These are phyloP conservation scores for Phytophthora capsici DNA, from an alignment of 352 stramenopile species.

Conservation along the genomic window DNA sequence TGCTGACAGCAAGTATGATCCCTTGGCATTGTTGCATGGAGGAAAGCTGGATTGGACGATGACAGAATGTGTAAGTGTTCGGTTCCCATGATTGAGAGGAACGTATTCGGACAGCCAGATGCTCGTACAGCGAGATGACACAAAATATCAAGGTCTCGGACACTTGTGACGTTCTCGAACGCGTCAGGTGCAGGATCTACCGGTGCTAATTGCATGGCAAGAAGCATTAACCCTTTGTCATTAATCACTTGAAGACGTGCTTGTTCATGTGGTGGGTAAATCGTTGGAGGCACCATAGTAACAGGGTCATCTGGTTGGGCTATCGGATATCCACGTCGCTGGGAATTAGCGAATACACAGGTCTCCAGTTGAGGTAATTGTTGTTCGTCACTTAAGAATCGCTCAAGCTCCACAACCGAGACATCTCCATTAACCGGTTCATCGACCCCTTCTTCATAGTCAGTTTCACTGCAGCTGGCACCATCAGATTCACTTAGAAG, in stretches of 20 bases:
- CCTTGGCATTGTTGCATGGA: conserved; percentile 22
- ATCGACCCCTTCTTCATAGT: conserved; percentile 20
- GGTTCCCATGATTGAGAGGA: conserved; percentile 33
- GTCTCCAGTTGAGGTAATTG: conserved; percentile 18
- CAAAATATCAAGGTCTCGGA: conserved; percentile 26
- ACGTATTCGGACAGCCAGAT: conserved; percentile 20
- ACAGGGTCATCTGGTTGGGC: conserved; percentile 23
- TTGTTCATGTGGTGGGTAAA: conserved; percentile 45
- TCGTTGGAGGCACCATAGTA: conserved; percentile 18
- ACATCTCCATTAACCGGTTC: conserved; percentile 20
- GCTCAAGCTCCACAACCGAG: conserved; percentile 16
- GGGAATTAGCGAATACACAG: conserved; percentile 31
- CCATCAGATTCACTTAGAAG: conserved; percentile 16
- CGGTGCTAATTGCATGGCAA: conserved; percentile 18
- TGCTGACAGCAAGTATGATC: conserved; percentile 33
- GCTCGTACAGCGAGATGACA: conserved; percentile 30
- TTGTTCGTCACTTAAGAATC: conserved; percentile 14
- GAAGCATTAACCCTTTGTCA: conserved; percentile 13
- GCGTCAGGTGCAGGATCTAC: conserved; percentile 9
- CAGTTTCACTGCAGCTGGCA: conserved; percentile 8
- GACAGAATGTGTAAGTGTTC: conserved; percentile 30
- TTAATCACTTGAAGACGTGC: conserved; percentile 37
- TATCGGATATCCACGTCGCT: conserved; percentile 44
- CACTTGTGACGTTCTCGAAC: conserved; percentile 6
- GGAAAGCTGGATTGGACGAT: conserved; percentile 21